phyloP scores from a whole-genome alignment of 1,284 basidiomycete genomes.

The Trametes pubescens region DNA sequence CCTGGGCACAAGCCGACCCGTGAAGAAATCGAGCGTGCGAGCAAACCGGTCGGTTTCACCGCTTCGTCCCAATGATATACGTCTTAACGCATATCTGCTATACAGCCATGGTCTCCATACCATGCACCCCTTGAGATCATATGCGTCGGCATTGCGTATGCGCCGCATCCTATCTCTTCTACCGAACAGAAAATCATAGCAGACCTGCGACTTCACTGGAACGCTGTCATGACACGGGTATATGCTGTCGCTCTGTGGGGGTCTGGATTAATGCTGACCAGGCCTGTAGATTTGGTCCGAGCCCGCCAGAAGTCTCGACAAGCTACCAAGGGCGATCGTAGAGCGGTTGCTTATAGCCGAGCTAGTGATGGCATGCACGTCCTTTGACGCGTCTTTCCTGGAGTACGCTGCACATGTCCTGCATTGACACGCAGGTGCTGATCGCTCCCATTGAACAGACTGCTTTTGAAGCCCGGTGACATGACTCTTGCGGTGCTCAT shows the following conservation, averaged over 20 bases:
- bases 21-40: background rate
- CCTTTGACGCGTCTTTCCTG: background rate
- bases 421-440: background rate
- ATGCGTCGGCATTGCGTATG: background rate
- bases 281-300: conserved; percentile 8
- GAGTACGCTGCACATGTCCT: background rate
- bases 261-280: background rate
- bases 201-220: background rate
- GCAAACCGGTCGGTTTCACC: conserved; percentile 3
- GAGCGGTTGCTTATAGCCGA: background rate
- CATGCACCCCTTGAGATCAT: background rate
- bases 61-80: background rate
- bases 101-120: background rate
- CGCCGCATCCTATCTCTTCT: background rate
- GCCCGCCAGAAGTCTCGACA: background rate
- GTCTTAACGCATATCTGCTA: background rate
- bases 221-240: conserved; percentile 2
- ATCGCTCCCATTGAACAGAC: background rate
- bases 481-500: background rate
- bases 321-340: background rate
- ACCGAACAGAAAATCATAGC: background rate
- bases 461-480: background rate
- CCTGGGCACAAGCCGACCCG: background rate
- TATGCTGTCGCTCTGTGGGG: background rate
- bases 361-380: background rate